These are phyloP conservation scores for Delitschia confertaspora DNA, from an alignment of 495 filamentous ascomycete genomes.

Conservation along the genomic window DNA sequence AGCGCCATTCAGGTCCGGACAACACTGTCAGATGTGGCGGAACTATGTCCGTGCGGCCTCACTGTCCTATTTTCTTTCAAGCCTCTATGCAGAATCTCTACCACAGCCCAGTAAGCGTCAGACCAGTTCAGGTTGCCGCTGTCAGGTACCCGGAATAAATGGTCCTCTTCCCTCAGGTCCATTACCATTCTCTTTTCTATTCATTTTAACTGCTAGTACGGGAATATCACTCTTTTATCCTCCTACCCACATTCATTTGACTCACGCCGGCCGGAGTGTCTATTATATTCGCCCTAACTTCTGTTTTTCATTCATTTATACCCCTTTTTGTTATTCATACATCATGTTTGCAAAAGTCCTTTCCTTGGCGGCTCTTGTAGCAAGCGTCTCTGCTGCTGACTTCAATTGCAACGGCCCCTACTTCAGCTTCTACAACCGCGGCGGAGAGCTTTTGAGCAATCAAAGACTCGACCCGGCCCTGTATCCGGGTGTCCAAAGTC, in stretches of 20 bases:
- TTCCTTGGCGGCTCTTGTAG: conserved; percentile 14
- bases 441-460: conserved; percentile 18
- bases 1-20: too few relatives aligned
- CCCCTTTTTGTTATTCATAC: conserved; percentile 3
- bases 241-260: neutral
- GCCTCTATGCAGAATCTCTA: too few relatives aligned
- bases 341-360: conserved; percentile 13
- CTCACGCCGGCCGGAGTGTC: too few relatives aligned
- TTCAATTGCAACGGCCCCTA: conserved; percentile 25
- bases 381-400: conserved; percentile 17
- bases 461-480: conserved; percentile 23
- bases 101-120: neutral
- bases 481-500: conserved; percentile 16
- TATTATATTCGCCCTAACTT: too few relatives aligned
- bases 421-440: conserved; percentile 27
- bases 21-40: too few relatives aligned
- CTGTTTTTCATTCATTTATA: conserved; percentile 4
- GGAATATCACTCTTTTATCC: conserved; percentile 19
- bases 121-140: too few relatives aligned
- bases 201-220: conserved; percentile 23
- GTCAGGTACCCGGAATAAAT: too few relatives aligned
- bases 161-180: neutral
- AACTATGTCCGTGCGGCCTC: too few relatives aligned
- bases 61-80: too few relatives aligned
- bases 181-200: conserved; percentile 5